These are phyloP conservation scores for Tuber melanosporum DNA, from an alignment of 495 filamentous ascomycete species.

Conservation along the genomic window DNA sequence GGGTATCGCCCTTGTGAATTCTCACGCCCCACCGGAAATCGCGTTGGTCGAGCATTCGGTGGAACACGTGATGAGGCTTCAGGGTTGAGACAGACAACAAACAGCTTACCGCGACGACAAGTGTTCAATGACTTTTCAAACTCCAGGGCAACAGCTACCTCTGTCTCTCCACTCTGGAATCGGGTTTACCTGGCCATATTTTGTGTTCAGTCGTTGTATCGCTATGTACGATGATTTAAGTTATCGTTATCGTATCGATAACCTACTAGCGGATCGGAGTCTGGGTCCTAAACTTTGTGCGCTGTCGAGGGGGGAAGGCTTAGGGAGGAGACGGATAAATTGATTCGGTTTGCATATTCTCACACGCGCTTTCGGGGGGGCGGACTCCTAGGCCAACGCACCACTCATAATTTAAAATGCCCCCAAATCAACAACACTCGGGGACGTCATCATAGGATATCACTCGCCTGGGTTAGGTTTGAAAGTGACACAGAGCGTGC, in stretches of 20 bases:
- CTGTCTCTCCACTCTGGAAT: not conserved
- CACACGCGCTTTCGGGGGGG: not conserved
- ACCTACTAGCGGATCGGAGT: not conserved
- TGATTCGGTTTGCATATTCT: not conserved
- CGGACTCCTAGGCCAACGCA: not conserved
- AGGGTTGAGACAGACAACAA: not conserved
- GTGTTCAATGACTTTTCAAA: not conserved
- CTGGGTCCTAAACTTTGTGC: not conserved
- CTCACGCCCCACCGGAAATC: not conserved
- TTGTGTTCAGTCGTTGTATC: not conserved
- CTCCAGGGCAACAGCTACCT: not conserved
- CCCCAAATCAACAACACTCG: not conserved
- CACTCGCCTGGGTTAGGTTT: not conserved
- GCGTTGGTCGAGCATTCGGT: not conserved
- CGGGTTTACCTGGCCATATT: not conserved
- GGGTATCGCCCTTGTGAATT: not conserved
- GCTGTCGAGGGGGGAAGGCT: not conserved
- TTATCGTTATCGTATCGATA: not conserved
- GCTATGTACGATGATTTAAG: not conserved
- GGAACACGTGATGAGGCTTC: not conserved
- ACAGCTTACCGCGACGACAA: not conserved
- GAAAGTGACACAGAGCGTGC: not conserved
- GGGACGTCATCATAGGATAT: not conserved
- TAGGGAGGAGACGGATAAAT: not conserved
- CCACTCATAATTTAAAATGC: not conserved